Conservation (phyloP, 192 early-diverging fungal genomes). For the Coemansia sp. region DNA sequence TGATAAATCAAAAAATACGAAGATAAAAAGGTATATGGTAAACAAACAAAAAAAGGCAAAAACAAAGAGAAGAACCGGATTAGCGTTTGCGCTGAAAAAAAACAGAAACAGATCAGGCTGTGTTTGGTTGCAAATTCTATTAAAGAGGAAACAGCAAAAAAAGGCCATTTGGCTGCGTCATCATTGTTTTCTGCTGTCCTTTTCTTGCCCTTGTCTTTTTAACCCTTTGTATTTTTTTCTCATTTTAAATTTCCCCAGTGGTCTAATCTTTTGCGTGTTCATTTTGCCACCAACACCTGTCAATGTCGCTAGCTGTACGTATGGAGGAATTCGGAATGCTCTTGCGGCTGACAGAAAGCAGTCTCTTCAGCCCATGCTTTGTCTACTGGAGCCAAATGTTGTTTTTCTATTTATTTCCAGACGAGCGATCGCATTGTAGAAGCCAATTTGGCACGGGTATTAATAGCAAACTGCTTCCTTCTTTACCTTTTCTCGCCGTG, state of each 20-base stretch:
- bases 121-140: no score
- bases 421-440: no score
- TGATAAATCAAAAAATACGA: background rate
- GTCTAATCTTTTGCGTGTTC: no score
- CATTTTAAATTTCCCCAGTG: background rate
- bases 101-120: no score
- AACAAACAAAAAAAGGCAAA: background rate
- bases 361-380: background rate
- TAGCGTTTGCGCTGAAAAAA: no score
- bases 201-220: constrained; percentile 1
- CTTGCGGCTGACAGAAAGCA: background rate
- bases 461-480: no score
- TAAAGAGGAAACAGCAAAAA: no score
- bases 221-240: background rate
- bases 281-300: background rate
- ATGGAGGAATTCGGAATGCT: background rate
- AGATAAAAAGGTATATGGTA: background rate
- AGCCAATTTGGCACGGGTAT: background rate
- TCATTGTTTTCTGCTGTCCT: background rate
- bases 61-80: background rate
- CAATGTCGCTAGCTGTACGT: constrained; percentile 51
- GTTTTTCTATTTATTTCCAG: no score
- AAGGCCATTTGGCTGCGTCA: constrained; percentile 7
- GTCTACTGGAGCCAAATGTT: no score
- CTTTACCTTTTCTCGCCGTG: no score